Conservation (phyloP, 495 filamentous ascomycete genomes). For the Pyronema domesticum region DNA sequence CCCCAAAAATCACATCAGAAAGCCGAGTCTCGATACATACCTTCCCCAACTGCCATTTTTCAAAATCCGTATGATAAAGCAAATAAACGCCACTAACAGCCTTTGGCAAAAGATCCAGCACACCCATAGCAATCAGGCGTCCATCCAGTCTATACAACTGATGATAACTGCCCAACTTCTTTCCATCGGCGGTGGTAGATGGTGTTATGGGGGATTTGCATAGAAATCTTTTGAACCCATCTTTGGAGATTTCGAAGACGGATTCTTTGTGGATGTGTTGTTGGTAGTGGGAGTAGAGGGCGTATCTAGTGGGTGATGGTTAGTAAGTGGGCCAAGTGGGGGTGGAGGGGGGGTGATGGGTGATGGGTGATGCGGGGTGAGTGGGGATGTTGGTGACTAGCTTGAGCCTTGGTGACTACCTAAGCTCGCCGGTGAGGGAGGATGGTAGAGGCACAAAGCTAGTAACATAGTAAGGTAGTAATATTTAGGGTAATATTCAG, state of each 20-base stretch:
- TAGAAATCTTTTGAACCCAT: slow-evolving; percentile 66
- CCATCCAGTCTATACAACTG: slow-evolving; percentile 90
- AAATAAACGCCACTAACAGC: slow-evolving; percentile 90
- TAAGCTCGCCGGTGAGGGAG: no score
- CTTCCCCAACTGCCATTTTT: slow-evolving; percentile 69
- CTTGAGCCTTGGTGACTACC: no score
- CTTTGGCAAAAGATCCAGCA: slow-evolving; percentile 72
- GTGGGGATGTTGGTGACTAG: no score
- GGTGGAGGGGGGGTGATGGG: neutral
- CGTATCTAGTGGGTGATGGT: slow-evolving; percentile 29
- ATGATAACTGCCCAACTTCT: slow-evolving; percentile 72
- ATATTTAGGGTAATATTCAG: no score
- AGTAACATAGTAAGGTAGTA: no score
- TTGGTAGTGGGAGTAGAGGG: slow-evolving; percentile 76
- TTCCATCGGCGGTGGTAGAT: slow-evolving; percentile 31
- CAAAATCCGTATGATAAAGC: slow-evolving; percentile 73
- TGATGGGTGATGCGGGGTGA: no score
- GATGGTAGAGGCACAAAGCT: no score
- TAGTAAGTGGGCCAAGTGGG: neutral
- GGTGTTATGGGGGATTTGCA: slow-evolving; percentile 59
- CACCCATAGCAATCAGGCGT: slow-evolving; percentile 67
- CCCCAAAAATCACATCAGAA: no score
- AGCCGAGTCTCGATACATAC: no score
- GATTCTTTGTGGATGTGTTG: slow-evolving; percentile 58
- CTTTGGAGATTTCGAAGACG: slow-evolving; percentile 42